phyloP scores from a whole-genome alignment of 2,329 filamentous ascomycete genomes.

The Exophiala sideris region DNA sequence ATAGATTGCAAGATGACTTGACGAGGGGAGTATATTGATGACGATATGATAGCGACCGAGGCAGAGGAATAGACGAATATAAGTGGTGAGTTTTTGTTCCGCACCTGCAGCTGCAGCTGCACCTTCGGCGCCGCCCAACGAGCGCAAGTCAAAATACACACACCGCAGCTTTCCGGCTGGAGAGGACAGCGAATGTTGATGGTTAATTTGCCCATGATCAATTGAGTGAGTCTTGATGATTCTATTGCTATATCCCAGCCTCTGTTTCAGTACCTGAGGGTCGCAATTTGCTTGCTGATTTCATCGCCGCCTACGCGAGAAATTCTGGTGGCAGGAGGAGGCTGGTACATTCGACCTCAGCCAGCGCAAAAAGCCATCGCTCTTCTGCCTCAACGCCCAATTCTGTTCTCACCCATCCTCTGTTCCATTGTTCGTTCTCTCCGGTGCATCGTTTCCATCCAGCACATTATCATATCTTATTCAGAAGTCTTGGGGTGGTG shows the following conservation, averaged over 20 bases:
- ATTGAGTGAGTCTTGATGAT: background rate
- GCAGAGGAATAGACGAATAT: background rate
- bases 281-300: conserved; percentile 5
- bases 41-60: background rate
- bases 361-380: conserved; percentile 9
- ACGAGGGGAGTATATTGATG: no score
- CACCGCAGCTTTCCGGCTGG: background rate
- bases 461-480: background rate
- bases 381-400: conserved; percentile 8
- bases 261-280: background rate
- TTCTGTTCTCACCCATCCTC: conserved; percentile 3
- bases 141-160: background rate
- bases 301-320: conserved; percentile 3
- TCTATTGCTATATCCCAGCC: conserved; percentile 9
- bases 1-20: no score
- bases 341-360: conserved; percentile 9
- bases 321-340: conserved; percentile 13
- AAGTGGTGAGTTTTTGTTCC: background rate
- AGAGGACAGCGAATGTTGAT: background rate
- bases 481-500: background rate
- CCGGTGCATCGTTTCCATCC: background rate
- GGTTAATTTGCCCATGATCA: background rate
- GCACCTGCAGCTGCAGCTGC: background rate
- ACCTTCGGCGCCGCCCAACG: background rate
- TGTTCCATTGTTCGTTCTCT: conserved; percentile 1